Evolutionary conservation across 352 stramenopile species (phyloP).

Genomic region (Plasmopara muralis): DNA sequence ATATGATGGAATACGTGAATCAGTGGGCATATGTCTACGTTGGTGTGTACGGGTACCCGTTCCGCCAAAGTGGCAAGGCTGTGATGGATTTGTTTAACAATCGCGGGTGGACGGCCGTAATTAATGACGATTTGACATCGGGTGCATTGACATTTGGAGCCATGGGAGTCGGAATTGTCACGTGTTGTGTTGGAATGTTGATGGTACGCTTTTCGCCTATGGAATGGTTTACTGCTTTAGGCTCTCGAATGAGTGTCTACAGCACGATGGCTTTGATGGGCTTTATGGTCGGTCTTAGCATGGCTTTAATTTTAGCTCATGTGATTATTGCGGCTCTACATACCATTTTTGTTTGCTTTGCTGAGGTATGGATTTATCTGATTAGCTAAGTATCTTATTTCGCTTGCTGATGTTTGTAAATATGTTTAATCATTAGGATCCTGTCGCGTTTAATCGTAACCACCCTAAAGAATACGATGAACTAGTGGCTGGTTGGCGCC

Average conservation of each 20-base stretch:
- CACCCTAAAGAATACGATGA: constrained; percentile 77
- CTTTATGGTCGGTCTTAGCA: constrained; percentile 76
- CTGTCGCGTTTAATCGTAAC: constrained; percentile 75
- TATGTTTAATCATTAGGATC: constrained; percentile 34
- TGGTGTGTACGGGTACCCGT: constrained; percentile 85
- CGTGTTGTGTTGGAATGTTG: constrained; percentile 51
- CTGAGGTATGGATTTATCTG: constrained; percentile 38
- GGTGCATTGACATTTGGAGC: constrained; percentile 74
- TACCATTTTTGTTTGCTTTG: constrained; percentile 86
- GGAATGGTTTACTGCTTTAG: constrained; percentile 52
- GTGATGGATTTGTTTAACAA: constrained; percentile 85
- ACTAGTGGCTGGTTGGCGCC: constrained; percentile 65
- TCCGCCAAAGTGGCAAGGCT: constrained; percentile 77
- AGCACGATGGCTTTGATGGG: constrained; percentile 55
- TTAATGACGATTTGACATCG: constrained; percentile 87
- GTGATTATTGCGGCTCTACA: constrained; percentile 79
- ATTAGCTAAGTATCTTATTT: background rate
- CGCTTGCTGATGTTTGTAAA: background rate
- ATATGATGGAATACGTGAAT: constrained; percentile 88
- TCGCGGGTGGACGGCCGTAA: constrained; percentile 83
- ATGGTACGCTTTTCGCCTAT: constrained; percentile 60
- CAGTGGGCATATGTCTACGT: constrained; percentile 88
- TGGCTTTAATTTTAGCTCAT: constrained; percentile 79
- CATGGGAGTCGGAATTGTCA: constrained; percentile 70
- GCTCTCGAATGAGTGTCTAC: constrained; percentile 41